Evolutionary conservation across 768 basidiomycete genomes (phyloP).

Genomic region (Termitomyces sp.): DNA sequence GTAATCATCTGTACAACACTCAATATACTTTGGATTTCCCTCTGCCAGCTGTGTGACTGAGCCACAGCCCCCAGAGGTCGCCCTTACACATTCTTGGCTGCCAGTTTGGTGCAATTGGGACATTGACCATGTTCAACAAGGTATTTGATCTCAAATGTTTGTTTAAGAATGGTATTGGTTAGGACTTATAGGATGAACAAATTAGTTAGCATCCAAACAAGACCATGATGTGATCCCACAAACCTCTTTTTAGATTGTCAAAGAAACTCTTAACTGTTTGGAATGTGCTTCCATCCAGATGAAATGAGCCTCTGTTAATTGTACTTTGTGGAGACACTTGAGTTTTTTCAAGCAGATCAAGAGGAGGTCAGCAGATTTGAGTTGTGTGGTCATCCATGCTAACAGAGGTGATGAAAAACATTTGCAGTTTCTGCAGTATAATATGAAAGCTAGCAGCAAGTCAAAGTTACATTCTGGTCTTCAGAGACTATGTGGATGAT

Average conservation of each 20-base stretch:
- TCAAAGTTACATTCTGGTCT: background rate
- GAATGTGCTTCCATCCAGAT: constrained; percentile 99
- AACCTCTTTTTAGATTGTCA: constrained; percentile 99
- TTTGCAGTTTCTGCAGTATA: constrained; percentile 95
- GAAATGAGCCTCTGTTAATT: constrained; percentile 96
- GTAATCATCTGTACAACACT: too few relatives aligned
- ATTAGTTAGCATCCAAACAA: background rate
- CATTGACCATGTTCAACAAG: constrained; percentile 95
- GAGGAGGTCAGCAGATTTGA: constrained; percentile 90
- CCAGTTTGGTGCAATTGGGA: constrained; percentile 87
- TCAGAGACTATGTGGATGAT: constrained; percentile 11
- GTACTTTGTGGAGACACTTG: constrained; percentile 90
- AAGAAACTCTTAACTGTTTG: constrained; percentile 84
- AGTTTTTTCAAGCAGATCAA: constrained; percentile 94
- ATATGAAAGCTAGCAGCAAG: constrained; percentile 69
- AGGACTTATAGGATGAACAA: constrained; percentile 56
- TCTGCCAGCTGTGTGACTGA: too few relatives aligned
- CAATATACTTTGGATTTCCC: too few relatives aligned
- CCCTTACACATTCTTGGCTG: constrained; percentile 99
- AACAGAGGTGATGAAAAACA: constrained; percentile 90
- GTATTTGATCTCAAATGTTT: constrained; percentile 96
- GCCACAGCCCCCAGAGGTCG: too few relatives aligned
- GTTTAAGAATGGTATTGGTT: constrained; percentile 92
- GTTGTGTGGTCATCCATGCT: constrained; percentile 80
- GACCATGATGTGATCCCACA: constrained; percentile 13